A percentile compares a stretch with the other conserved stretches of the same genome.
Evolutionary conservation across 2,329 filamentous ascomycete genomes (phyloP).

Genomic region (Rhinocladiella mackenziei): DNA sequence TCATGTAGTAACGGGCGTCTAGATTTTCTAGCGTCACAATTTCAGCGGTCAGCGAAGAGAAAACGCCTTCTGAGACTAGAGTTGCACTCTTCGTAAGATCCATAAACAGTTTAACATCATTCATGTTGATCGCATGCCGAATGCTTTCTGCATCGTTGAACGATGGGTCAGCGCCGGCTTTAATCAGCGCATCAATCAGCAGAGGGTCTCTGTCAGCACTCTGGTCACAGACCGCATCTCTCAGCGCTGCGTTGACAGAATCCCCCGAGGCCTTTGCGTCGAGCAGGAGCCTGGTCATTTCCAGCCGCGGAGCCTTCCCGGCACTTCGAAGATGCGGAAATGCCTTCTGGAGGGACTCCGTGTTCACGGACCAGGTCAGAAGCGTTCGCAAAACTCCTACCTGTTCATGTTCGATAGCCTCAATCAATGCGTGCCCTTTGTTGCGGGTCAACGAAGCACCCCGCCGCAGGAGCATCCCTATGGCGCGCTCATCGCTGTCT

Average conservation of each 20-base stretch:
- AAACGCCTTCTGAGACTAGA: background rate
- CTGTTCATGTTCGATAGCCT: slow-evolving; percentile 6
- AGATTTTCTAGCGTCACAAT: slow-evolving; percentile 1
- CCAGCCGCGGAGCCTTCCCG: slow-evolving; percentile 1
- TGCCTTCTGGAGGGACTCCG: slow-evolving; percentile 1
- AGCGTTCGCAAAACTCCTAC: background rate
- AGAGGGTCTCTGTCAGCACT: background rate
- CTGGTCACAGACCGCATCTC: slow-evolving; percentile 6
- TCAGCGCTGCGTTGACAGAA: slow-evolving; percentile 6
- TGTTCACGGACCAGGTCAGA: background rate
- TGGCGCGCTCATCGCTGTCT: background rate
- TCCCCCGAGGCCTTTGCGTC: slow-evolving; percentile 4
- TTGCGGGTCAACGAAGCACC: slow-evolving; percentile 5
- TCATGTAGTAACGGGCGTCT: slow-evolving; percentile 2
- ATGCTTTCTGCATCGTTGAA: slow-evolving; percentile 4
- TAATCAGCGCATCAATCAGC: slow-evolving; percentile 8
- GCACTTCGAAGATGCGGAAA: slow-evolving; percentile 2
- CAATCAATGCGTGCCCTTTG: slow-evolving; percentile 4
- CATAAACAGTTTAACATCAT: slow-evolving; percentile 1
- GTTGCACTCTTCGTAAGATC: slow-evolving; percentile 1
- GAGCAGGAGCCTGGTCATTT: slow-evolving; percentile 1
- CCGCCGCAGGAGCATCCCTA: slow-evolving; percentile 1
- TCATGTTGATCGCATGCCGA: background rate
- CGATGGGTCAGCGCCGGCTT: slow-evolving; percentile 6
- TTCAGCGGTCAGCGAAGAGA: slow-evolving; percentile 1